Base-by-base conservation (phyloP, 2,329 filamentous ascomycete genomes). In the Stachybotrys chlorohalonatus region DNA sequence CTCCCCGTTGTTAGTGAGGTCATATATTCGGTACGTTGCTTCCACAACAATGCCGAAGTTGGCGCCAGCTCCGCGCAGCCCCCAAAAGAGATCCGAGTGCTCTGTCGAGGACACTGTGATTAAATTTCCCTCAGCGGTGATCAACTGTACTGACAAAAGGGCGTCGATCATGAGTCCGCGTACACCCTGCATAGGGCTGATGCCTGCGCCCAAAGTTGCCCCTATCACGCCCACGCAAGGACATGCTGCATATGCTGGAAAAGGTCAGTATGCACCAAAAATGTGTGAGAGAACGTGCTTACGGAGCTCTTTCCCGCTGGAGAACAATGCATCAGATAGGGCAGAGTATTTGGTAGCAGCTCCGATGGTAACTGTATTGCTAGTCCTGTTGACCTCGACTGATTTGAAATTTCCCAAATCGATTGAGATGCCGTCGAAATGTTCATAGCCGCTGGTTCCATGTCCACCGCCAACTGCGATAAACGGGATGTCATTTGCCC, bases 21-120 rank as follows among this genome's bases (percentile, higher is more conserved):
- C 9, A 13, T 13, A 13, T 3, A 42, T 9, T 13, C 13, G 8
- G 36, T 42, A 42, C 9, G 36, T 42, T 9, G 9, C 36, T 9
- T 42, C 8, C 24, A 73, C 61, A 50, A 79, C 69, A 53, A 80
- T 73, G 51, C 77, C 76, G 57, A 80, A 73, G 59, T 79, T 79
- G 11, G 72, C 73, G 2, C 75, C 77, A 3, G 76, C 77, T 16
- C 77, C 77, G 63, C 67, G 74, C 0, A 79, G 59, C 15, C 72
- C 76, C 76, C 75, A 80, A 58, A 77, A 67, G 0, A 79, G 61
- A 57, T 78, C 74, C 5, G 55, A 31, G 53, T 68, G 56, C 4
- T 30, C 24, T 46, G n/a, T 30, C 1, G 47, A 9, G 13, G 36
- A 42, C 3, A 13, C 36, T 2, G 13, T 13, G 36, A 42, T 13